Evolutionary conservation across 2,329 filamentous ascomycete species (phyloP), one percentile per base, ranked within the genome.

Genomic region (Seiridium cupressi): DNA sequence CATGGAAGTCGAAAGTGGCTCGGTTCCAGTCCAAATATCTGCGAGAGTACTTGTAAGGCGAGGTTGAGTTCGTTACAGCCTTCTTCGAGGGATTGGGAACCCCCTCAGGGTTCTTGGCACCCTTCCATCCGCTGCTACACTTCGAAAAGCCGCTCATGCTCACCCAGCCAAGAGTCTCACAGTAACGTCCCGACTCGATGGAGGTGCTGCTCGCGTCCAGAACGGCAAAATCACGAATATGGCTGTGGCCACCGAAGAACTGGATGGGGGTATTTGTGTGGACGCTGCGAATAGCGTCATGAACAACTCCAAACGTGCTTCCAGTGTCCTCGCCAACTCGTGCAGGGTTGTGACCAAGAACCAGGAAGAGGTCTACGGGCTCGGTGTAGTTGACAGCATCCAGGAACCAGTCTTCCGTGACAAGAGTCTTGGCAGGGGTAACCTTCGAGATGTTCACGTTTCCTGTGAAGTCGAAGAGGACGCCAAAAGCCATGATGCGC

Each of bases 1-100:
- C 81, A 68, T 90, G 87, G 67, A 86, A 89, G 60, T 82, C 79
- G 65, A 90, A 89, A 0, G 85, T 87, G n/a, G 80, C 75, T 4
- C 85, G 81, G 70, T 89, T 90, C 83, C 86, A 90, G 73, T 90
- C 88, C 8, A 90, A 77, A 67, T 89, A 90, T 32, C 87, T 80
- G 6, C 87, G 82, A 3, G 83, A 81, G 67, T 84, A 88, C 7
- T 72, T 65, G 60, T 75, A 76, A 47, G 74, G 74, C 5, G 79
- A 72, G 1, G 71, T 75, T 8, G 73, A 73, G 56, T 70, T 74
- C 4, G 69, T 63, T 1, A 66, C 71, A 2, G 78, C 80, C 55
- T 74, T 77, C 34, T 77, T 78, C 4, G 68, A 44, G 13, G 57
- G 57, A 34, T 59, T 53, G 40, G 57, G 18, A 5, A 59, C 57